Evolutionary conservation across 2,329 filamentous ascomycete genomes (phyloP), one percentile per base, ranked within the genome.

Genomic region (Cytospora leucostoma): DNA sequence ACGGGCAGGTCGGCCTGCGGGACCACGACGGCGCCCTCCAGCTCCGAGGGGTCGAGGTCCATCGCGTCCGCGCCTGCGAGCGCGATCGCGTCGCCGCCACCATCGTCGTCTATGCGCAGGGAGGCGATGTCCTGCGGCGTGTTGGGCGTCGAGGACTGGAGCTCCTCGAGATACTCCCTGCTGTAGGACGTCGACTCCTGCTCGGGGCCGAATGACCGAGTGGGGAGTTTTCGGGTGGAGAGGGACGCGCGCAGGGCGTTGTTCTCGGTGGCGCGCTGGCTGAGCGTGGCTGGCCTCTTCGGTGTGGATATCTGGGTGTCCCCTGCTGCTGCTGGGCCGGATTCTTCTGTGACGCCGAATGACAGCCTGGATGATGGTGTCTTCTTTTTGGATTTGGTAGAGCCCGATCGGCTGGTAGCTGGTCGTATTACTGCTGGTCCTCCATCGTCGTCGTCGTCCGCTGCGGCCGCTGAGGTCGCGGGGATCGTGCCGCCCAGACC

Each of bases 111-210:
- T 8, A 79, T 76, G 33, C 77, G 73, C 8, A 80, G 66, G 0
- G 76, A 76, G 0, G 79, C 78, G 1, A 88, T 71, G 64, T 91
- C 84, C 66, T 86, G 88, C 0, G 93, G 93, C 0, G 91, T 93
- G 32, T 88, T 91, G 0, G 92, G 93, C 0, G 93, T 97, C 13
- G 91, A 93, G 64, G 88, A 90, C 67, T 92, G 91, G 15, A 99
- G 82, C 73, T 97, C 92, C 38, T 91, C 88, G 21, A 99, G 81
- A 68, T 94, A 92, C 69, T 96, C 92, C 71, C 90, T 91, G 78
- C 85, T 96, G 74, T 99, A 98, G 64, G 80, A 89, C 0, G 92
- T 93, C 44, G 89, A 81, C 58, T 88, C 88, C 17, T 89, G 86
- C 15, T 91, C 87, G 12, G 76, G 77, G 15, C 87, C 83, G 7